Base-by-base conservation (phyloP, 106 monocot genomes). In the Ottelia alismoides region DNA sequence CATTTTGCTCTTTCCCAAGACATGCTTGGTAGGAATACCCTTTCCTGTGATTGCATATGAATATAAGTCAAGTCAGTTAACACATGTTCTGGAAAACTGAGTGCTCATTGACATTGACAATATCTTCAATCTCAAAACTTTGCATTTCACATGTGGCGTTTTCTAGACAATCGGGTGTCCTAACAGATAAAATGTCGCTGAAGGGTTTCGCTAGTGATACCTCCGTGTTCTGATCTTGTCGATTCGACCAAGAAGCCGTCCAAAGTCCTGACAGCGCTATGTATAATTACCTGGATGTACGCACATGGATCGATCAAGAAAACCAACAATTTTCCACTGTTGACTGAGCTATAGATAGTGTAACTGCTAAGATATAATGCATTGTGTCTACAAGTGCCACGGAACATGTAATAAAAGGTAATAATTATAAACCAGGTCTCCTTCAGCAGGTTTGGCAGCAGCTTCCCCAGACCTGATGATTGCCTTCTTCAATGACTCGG, bases 1-100 rank as follows among this genome's bases (percentile, higher is more conserved):
- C 82, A 89, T 89, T 31, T 89, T 82, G 76, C 88, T 96, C 66
- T 82, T 96, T 32, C 96, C 96, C 31, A 89, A 31, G 28, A 96
- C 63, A 68, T 79, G 63, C 57, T 84, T 84, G 29, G 63, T 61
- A 55, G 94, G 88, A 57, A 66, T 71, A 27, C 84, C 94, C 52
- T 88, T 94, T 27, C 94, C 94, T 94, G 73, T 71, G 49, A 54
- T 27, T 65, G 58, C 43, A 57, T 11, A 64, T 17, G 45, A 22
- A 20, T 56, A 26, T 30, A 26, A 31, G 20, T 10, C 31, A 31
- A 16, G 22, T 9, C 10, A 11, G 26, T 4, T 31, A 9, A 31
- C 51, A n/a, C 20, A 35, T 18, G 2, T 31, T 31, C 35, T 64
- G 27, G 16, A 6, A 35, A 35, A 35, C n/a, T n/a, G 35, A 35